phyloP scores from a whole-genome alignment of 2,329 filamentous ascomycete genomes.

The Diaporthe citri region DNA sequence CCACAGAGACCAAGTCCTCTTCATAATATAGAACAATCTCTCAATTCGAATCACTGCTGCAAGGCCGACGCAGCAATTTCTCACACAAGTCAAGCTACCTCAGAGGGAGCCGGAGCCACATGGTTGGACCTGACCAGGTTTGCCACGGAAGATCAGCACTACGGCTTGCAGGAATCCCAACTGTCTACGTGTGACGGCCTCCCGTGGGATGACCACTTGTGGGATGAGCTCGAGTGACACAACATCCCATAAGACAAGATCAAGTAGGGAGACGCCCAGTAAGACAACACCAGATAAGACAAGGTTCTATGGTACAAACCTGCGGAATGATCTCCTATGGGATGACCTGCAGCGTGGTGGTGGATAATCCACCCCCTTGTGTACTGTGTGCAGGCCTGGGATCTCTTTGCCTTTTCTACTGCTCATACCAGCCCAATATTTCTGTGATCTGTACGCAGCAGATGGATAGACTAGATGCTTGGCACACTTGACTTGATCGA shows the following conservation, averaged over 20 bases:
- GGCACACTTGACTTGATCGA: background rate
- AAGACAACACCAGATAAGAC: background rate
- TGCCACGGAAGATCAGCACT: background rate
- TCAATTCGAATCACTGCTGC: background rate
- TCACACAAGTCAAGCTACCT: background rate
- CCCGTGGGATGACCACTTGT: background rate
- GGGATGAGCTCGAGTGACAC: no score
- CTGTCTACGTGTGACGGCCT: background rate
- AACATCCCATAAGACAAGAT: background rate
- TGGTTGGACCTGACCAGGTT: background rate
- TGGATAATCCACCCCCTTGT: background rate
- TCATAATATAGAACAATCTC: background rate
- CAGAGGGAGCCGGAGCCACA: background rate
- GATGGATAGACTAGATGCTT: background rate
- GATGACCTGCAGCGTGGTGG: background rate
- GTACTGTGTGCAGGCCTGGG: background rate
- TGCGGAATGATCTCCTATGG: background rate
- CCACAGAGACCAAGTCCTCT: background rate
- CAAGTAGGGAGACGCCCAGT: no score
- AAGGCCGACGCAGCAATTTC: background rate
- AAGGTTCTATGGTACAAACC: no score
- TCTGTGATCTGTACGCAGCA: background rate
- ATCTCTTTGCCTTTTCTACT: background rate
- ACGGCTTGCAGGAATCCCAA: background rate
- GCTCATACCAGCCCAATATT: background rate